Conservation (phyloP, 2,329 filamentous ascomycete genomes). For the Xylaria sp. region DNA sequence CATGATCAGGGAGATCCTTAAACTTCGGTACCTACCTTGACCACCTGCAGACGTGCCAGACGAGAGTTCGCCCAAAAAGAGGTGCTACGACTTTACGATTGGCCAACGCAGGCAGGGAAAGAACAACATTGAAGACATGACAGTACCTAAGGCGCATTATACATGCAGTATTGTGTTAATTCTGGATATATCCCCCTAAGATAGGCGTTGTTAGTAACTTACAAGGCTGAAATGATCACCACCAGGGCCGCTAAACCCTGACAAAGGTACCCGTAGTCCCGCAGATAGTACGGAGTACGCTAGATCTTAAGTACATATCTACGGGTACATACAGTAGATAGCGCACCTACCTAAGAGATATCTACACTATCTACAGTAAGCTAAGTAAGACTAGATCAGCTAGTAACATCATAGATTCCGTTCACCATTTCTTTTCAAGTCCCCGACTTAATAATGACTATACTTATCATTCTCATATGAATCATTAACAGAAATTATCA, state of each 20-base stretch:
- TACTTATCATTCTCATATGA: neutral
- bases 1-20: neutral
- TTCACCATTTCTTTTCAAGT: no score
- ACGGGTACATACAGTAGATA: no score
- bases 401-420: no score
- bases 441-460: no score
- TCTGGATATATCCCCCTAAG: neutral
- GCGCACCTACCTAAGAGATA: no score
- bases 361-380: neutral
- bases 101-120: neutral
- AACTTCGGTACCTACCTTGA: neutral
- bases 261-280: neutral
- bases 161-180: no score
- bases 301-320: no score
- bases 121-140: neutral
- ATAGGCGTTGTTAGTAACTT: slow-evolving; percentile 1
- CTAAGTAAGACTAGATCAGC: no score
- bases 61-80: neutral
- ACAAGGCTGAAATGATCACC: slow-evolving; percentile 9
- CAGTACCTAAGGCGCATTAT: no score
- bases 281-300: no score
- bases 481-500: neutral
- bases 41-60: neutral
- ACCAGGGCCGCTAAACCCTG: slow-evolving; percentile 9
- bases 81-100: neutral